A percentile compares a stretch with the other conserved stretches of the same genome.
Evolutionary conservation across 371 early-diverging fungal species (phyloP).

Genomic region (Dinochytrium kinnereticum): DNA sequence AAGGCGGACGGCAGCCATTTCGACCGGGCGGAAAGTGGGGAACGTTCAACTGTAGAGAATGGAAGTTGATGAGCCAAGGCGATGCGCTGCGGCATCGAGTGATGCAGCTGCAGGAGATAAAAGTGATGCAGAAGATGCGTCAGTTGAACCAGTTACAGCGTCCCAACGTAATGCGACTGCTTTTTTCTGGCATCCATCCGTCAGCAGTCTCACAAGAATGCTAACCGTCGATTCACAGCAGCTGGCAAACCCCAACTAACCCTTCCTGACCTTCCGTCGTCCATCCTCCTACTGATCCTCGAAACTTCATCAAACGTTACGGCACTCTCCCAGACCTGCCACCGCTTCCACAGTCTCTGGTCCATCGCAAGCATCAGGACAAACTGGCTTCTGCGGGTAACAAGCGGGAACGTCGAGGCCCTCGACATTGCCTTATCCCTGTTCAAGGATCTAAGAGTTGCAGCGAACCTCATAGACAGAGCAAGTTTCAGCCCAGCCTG

Average conservation of each 20-base stretch:
- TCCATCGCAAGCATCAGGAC: conserved; percentile 1
- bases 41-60: too few species aligned
- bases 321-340: conserved; percentile 1
- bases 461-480: conserved; percentile 6
- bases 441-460: background rate
- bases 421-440: background rate
- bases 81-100: too few species aligned
- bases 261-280: background rate
- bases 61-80: too few species aligned
- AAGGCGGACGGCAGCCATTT: too few species aligned
- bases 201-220: too few species aligned
- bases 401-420: background rate
- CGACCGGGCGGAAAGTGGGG: too few species aligned
- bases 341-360: background rate
- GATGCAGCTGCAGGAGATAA: too few species aligned
- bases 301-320: conserved; percentile 5
- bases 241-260: background rate
- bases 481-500: background rate
- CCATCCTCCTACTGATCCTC: background rate
- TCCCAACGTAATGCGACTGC: too few species aligned
- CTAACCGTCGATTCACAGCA: too few species aligned
- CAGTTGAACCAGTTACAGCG: too few species aligned
- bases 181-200: too few species aligned
- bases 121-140: too few species aligned
- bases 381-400: conserved; percentile 11